Evolutionary conservation across 805 yeast genomes (phyloP).

Genomic region (Metschnikowia shivogae): DNA sequence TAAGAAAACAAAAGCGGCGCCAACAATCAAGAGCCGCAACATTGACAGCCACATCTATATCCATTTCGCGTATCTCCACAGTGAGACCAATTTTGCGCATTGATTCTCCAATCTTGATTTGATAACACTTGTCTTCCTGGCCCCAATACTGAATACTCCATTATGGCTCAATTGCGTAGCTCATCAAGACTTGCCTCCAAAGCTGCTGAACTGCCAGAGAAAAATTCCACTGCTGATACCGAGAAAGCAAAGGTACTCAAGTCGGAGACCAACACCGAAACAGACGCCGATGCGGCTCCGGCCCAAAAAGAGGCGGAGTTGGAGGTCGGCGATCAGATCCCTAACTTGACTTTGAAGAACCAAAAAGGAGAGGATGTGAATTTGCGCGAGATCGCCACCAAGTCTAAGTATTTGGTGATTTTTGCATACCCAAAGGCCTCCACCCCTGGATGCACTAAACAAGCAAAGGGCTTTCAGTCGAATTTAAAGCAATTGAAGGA

Average conservation of each 20-base stretch:
- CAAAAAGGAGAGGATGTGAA: conserved; percentile 61
- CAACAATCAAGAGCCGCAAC: no score
- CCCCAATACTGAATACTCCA: neutral
- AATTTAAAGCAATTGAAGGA: conserved; percentile 48
- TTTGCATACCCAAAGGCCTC: conserved; percentile 86
- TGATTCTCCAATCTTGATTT: no score
- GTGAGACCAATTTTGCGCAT: no score
- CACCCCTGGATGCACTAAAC: conserved; percentile 96
- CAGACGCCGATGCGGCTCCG: neutral
- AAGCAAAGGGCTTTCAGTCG: conserved; percentile 84
- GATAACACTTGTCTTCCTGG: neutral
- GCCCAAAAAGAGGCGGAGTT: conserved; percentile 18
- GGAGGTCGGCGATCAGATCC: conserved; percentile 60
- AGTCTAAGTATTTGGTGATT: conserved; percentile 34
- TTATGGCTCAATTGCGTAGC: conserved; percentile 19
- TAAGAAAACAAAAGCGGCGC: no score
- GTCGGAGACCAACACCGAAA: conserved; percentile 4
- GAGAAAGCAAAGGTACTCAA: neutral
- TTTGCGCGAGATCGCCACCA: conserved; percentile 27
- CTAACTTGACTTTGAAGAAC: conserved; percentile 57
- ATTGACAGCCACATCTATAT: no score
- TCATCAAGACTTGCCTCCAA: conserved; percentile 15
- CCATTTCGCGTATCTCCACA: no score
- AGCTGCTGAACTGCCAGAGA: neutral
- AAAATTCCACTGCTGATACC: neutral